A percentile compares a stretch with the other conserved stretches of the same genome.
These are phyloP conservation scores for Colletotrichum neosansevieriae DNA, from an alignment of 2,329 filamentous ascomycete species.

Conservation along the genomic window DNA sequence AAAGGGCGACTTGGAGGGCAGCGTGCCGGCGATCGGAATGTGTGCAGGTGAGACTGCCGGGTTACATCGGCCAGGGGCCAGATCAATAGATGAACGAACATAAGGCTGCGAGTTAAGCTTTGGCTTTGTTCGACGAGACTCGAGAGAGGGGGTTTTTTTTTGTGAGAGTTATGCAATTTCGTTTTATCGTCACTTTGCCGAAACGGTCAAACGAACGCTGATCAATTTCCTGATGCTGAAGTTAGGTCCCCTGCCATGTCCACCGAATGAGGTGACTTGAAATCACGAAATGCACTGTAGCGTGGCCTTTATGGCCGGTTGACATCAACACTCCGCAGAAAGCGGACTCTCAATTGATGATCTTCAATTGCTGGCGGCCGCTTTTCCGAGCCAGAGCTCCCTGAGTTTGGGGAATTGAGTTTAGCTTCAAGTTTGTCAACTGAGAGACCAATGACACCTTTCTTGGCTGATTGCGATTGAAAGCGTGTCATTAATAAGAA, in stretches of 20 bases:
- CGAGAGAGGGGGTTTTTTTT: too few species aligned
- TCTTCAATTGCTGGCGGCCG: too few species aligned
- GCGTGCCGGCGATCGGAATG: constrained; percentile 7
- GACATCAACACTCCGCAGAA: too few species aligned
- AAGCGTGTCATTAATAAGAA: neutral
- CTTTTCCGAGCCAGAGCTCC: too few species aligned
- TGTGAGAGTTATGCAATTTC: constrained; percentile 11
- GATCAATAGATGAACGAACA: neutral
- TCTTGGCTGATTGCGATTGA: neutral
- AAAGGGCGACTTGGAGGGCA: neutral
- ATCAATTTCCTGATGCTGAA: constrained; percentile 3
- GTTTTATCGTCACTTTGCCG: neutral
- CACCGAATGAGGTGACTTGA: neutral
- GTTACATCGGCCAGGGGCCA: neutral
- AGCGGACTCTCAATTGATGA: too few species aligned
- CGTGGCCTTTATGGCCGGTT: too few species aligned
- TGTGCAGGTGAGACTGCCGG: neutral
- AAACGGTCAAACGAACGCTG: neutral
- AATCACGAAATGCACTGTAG: constrained; percentile 2
- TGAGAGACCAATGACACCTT: neutral
- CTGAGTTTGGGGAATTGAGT: too few species aligned
- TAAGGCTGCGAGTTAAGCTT: constrained; percentile 2
- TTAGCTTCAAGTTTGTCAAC: too few species aligned
- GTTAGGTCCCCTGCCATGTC: neutral
- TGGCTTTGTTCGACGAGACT: neutral